Evolutionary conservation across 148 eudicot genomes (phyloP).

Genomic region (Rhododendron vialii): DNA sequence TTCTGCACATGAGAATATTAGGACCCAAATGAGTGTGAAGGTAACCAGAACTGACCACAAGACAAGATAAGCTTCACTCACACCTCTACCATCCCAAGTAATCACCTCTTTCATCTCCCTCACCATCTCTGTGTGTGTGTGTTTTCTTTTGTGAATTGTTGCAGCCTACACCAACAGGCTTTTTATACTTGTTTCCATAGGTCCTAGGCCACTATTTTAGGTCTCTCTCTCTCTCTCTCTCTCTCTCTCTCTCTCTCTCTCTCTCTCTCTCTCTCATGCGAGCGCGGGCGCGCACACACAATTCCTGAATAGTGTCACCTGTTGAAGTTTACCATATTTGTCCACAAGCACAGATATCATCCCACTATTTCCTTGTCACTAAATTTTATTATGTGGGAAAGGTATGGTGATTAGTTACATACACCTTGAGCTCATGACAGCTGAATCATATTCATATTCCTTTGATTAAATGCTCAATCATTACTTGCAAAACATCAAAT

Average conservation of each 20-base stretch:
- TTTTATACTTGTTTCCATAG: conserved; percentile 3
- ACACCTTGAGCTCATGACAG: background rate
- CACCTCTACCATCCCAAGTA: background rate
- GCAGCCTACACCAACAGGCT: background rate
- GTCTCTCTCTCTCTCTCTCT: background rate
- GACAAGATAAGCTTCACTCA: background rate
- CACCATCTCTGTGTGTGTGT: background rate
- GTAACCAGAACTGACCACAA: conserved; percentile 2
- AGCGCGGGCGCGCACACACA: background rate
- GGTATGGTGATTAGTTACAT: background rate
- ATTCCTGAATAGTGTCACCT: background rate
- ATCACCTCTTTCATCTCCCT: conserved; percentile 5
- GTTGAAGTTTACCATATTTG: background rate
- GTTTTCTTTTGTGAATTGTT: background rate
- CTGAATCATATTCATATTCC: background rate
- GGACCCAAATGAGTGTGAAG: background rate
- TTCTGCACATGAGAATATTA: conserved; percentile 10
- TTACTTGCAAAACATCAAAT: background rate
- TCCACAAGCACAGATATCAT: background rate
- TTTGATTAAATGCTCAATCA: background rate
- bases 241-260: background rate
- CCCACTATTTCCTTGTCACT: background rate
- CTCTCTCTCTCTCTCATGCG: background rate
- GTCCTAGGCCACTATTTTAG: background rate
- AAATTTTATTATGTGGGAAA: background rate